Base-by-base conservation (phyloP, 176 grass and related monocot genomes). In the Alopecurus myosuroides region DNA sequence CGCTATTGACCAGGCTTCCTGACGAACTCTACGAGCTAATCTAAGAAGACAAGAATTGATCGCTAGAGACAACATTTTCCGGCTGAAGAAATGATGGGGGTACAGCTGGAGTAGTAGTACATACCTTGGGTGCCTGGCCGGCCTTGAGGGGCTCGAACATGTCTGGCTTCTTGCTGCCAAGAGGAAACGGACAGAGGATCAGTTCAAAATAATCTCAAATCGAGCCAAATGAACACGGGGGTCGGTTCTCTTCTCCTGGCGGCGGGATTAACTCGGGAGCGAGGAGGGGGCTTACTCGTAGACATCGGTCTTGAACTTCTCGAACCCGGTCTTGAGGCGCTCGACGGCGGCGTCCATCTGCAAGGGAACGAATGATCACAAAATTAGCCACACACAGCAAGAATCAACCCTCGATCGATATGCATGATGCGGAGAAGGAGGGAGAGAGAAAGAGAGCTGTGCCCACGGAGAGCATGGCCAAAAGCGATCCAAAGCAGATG, bases 271-370 rank as follows among this genome's bases (percentile, higher is more conserved):
- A 49, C 14, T 19, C 77, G n/a, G 36, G 4, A 39, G 36, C 5
- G 36, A 44, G 63, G 1, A 2, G 3, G 37, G 23, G 11, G 13
- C 46, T n/a, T 78, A 98, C 97, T 95, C 93, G 60, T 88, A 98
- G 57, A 95, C 49, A 70, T 92, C 85, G 36, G 72, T 77, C 88
- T 98, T 98, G 93, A 98, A 98, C 65, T 87, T 42, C 33, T 92
- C 46, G 78, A 98, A 98, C 45, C 97, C 97, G 7, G 70, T 84
- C 61, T 60, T 81, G 83, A 98, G 46, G 77, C 97, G 85, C 78
- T 90, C 88, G 2, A 98, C 53, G 29, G 89, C 44, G 44, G 89
- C 37, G 57, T 98, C 96, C 90, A 92, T 93, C 95, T 97, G 86
- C 81, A 48, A 81, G 11, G 45, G 0, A 15, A 40, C 17, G 63